Base-by-base conservation (phyloP, 1,139 yeast species). In the Pneumocystis wakefieldiae region DNA sequence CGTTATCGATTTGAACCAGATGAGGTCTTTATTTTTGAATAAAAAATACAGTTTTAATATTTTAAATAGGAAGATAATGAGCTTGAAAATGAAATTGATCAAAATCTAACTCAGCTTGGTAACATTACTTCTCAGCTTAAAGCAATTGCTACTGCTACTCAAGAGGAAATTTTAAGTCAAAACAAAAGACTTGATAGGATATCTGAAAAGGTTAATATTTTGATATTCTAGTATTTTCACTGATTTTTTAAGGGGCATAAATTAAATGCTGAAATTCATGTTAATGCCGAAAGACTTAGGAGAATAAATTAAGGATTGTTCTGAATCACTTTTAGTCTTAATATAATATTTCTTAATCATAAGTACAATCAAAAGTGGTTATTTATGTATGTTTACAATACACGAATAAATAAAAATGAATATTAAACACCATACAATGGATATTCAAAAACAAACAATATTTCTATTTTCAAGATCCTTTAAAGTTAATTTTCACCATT, bases 81-180 rank as follows among this genome's bases (percentile, higher is more conserved):
- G 66, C 75, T 83, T 74, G 86, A 83, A 67, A 73, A 78, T 62
- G 86, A 82, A 71, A 79, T 83, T 64, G 84, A 81, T 66, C 74
- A 76, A 66, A 82, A 83, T 67, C 71, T 83, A 67, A 81, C 80
- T 67, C 81, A 80, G 62, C 76, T 83, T 61, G 73, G 76, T 39
- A 75, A 76, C 39, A 78, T 81, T 3, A 75, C 83, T 48, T 74
- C 76, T 4, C 75, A 85, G 59, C 74, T 83, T 67, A 79, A 78
- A 68, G 76, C 75, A 60, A 73, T 83, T 63, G 85, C 86, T 1
- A 64, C 77, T 66, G 75, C 82, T 12, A 78, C 82, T 61, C 77
- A 81, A 65, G 80, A 79, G 55, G 86, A 83, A 70, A 78, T 85
- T 64, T 80, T 68, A 57, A 66, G 71, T 39, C 80, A 84, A 71